phyloP scores from a whole-genome alignment of 2,329 filamentous ascomycete species.

The Aspergillus sp. region DNA sequence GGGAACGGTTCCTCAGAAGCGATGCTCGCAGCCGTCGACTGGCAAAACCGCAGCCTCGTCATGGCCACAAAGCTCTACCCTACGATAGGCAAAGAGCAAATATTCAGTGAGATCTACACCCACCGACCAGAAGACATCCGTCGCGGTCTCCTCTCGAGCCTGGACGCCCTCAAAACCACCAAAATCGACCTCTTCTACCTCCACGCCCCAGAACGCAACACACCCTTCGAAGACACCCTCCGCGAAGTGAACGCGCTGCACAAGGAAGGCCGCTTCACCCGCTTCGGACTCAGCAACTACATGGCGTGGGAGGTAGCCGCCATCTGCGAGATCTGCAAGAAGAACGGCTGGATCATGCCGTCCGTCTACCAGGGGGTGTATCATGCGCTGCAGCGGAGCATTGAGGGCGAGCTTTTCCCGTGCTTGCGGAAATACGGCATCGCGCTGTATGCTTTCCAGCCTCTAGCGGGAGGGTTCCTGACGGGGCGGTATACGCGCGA shows the following conservation, averaged over 20 bases:
- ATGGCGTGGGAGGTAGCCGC: slow-evolving; percentile 47
- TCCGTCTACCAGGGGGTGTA: slow-evolving; percentile 48
- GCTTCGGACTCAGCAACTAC: slow-evolving; percentile 48
- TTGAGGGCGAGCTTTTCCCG: slow-evolving; percentile 43
- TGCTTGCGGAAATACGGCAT: slow-evolving; percentile 43
- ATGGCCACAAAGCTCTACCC: slow-evolving; percentile 46
- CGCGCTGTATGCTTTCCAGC: slow-evolving; percentile 41
- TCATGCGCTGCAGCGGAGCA: slow-evolving; percentile 35
- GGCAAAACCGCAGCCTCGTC: slow-evolving; percentile 34
- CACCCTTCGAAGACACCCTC: slow-evolving; percentile 46
- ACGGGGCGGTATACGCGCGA: slow-evolving; percentile 37
- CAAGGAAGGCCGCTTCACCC: slow-evolving; percentile 43
- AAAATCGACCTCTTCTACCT: slow-evolving; percentile 48
- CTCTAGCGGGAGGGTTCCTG: slow-evolving; percentile 46
- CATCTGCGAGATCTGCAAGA: slow-evolving; percentile 45
- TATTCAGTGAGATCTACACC: slow-evolving; percentile 11
- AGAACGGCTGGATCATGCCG: slow-evolving; percentile 42
- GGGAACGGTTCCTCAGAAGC: slow-evolving; percentile 28
- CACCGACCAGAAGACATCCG: slow-evolving; percentile 33
- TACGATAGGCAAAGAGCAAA: slow-evolving; percentile 4
- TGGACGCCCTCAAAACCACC: slow-evolving; percentile 38
- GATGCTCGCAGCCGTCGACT: slow-evolving; percentile 33
- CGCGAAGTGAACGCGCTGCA: slow-evolving; percentile 46
- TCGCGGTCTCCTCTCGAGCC: slow-evolving; percentile 29
- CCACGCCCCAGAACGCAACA: slow-evolving; percentile 48